Conservation (phyloP, 768 basidiomycete genomes). For the Cyathus striatus region DNA sequence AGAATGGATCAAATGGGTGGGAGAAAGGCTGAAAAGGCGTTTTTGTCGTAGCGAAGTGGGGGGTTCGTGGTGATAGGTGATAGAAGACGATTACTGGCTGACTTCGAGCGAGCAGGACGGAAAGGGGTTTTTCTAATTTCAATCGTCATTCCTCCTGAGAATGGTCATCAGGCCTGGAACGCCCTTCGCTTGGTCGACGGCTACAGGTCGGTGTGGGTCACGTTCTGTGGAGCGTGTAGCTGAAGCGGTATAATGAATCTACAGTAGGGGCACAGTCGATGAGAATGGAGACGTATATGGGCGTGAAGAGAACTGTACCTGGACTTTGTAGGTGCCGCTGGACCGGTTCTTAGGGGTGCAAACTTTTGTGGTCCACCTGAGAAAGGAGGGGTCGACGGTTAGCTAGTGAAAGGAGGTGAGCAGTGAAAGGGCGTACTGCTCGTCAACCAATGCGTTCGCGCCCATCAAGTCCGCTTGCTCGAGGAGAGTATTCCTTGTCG, state of each 20-base stretch:
- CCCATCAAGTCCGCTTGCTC: slow-evolving; percentile 44
- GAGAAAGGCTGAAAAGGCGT: too few species aligned
- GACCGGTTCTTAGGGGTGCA: slow-evolving; percentile 43
- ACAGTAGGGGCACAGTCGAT: neutral
- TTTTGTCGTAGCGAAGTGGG: too few species aligned
- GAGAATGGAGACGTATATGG: slow-evolving; percentile 1
- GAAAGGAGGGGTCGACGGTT: slow-evolving; percentile 6
- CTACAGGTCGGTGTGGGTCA: slow-evolving; percentile 61
- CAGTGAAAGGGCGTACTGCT: slow-evolving; percentile 45
- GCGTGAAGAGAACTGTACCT: slow-evolving; percentile 33
- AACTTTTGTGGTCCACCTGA: slow-evolving; percentile 64
- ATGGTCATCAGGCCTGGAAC: slow-evolving; percentile 79
- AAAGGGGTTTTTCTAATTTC: too few species aligned
- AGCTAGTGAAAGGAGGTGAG: slow-evolving; percentile 3
- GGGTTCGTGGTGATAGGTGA: neutral
- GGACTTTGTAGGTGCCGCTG: slow-evolving; percentile 53
- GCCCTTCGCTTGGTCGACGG: slow-evolving; percentile 51
- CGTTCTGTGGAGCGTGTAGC: slow-evolving; percentile 45
- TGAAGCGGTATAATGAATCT: slow-evolving; percentile 62
- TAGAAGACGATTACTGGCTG: slow-evolving; percentile 3
- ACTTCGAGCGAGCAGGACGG: too few species aligned
- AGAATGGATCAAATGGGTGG: too few species aligned
- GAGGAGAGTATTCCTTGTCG: slow-evolving; percentile 44
- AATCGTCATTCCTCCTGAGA: slow-evolving; percentile 33
- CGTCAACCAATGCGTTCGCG: slow-evolving; percentile 61